These are phyloP conservation scores for Prillingera fragicola DNA, from an alignment of 1,284 basidiomycete species.

Conservation along the genomic window DNA sequence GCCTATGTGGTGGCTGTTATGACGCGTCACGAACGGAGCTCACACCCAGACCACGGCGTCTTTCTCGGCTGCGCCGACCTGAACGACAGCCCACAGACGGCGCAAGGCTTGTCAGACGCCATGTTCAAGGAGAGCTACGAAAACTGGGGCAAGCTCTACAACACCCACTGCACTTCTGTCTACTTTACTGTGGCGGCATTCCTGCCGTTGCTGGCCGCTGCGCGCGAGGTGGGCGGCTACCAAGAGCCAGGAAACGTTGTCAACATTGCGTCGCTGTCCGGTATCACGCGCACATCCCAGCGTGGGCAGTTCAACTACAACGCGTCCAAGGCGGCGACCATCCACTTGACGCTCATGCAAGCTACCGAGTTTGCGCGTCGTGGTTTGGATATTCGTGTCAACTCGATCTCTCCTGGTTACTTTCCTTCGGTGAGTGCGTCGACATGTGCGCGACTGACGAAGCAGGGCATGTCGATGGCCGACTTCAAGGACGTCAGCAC, in stretches of 20 bases:
- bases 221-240: constrained; percentile 31
- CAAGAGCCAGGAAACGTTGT: constrained; percentile 44
- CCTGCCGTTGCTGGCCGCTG: constrained; percentile 42
- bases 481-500: constrained; percentile 17
- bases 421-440: constrained; percentile 34
- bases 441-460: neutral
- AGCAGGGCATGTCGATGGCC: constrained; percentile 38
- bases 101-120: constrained; percentile 37
- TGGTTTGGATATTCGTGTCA: constrained; percentile 39
- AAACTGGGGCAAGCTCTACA: constrained; percentile 38
- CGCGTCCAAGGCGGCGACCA: constrained; percentile 39
- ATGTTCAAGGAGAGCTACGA: constrained; percentile 45
- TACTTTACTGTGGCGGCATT: constrained; percentile 47
- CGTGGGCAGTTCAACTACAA: constrained; percentile 45
- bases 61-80: constrained; percentile 29
- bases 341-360: constrained; percentile 33
- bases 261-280: constrained; percentile 40
- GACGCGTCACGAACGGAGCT: too few relatives aligned
- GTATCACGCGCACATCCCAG: constrained; percentile 38
- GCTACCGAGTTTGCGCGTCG: constrained; percentile 39
- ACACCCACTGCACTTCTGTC: constrained; percentile 45
- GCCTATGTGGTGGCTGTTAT: too few relatives aligned
- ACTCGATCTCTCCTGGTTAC: constrained; percentile 36
- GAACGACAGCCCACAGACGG: constrained; percentile 35
- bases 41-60: constrained; percentile 38